Conservation (phyloP, 2,329 filamentous ascomycete species). For the Pseudomassariella vexata region DNA sequence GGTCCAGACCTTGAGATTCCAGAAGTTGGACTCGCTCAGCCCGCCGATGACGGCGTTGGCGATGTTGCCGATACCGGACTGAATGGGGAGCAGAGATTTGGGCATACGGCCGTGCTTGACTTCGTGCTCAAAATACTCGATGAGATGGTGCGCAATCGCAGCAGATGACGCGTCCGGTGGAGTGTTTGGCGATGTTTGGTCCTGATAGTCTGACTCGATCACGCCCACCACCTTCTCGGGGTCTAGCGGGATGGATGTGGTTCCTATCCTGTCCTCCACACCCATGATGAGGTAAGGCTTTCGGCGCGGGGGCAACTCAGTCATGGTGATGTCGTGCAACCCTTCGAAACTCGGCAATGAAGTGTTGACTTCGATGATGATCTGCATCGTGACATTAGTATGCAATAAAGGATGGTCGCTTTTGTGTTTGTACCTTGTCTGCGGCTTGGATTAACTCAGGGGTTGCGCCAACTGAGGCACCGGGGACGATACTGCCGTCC, state of each 20-base stretch:
- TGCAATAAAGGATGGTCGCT: neutral
- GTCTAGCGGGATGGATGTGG: conserved; percentile 75
- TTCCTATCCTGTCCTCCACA: conserved; percentile 82
- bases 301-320: conserved; percentile 71
- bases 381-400: conserved; percentile 27
- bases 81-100: conserved; percentile 69
- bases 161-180: conserved; percentile 68
- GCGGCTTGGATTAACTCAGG: conserved; percentile 87
- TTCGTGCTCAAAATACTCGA: conserved; percentile 81
- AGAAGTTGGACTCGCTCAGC: conserved; percentile 74
- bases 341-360: conserved; percentile 79
- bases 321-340: conserved; percentile 86
- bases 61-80: conserved; percentile 89
- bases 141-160: conserved; percentile 72
- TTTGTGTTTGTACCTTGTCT: conserved; percentile 56
- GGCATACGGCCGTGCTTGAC: conserved; percentile 74
- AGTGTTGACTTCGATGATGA: conserved; percentile 92
- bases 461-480: conserved; percentile 77
- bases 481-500: conserved; percentile 82
- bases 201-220: conserved; percentile 78
- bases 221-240: conserved; percentile 79
- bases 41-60: conserved; percentile 88
- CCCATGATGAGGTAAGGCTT: conserved; percentile 84
- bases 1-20: conserved; percentile 87
- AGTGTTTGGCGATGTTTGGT: conserved; percentile 67